Evolutionary conservation across 768 basidiomycete species (phyloP).

Genomic region (Collybia nuda): DNA sequence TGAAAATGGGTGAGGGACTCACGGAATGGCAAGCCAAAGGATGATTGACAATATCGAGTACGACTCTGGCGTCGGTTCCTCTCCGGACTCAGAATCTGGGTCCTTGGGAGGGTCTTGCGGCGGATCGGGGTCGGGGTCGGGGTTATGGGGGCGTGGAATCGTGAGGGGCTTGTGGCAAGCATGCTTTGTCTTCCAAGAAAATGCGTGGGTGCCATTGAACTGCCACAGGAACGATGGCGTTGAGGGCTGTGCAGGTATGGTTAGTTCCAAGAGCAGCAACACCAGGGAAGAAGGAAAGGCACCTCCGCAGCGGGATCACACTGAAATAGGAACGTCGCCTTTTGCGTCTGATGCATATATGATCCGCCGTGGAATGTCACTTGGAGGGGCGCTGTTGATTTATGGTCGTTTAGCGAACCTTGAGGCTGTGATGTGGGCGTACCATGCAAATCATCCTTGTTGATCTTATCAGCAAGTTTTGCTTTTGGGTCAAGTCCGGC

Average conservation of each 20-base stretch:
- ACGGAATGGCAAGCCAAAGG: neutral
- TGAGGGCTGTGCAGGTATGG: constrained; percentile 1
- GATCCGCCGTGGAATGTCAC: constrained; percentile 28
- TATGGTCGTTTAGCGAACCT: neutral
- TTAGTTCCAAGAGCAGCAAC: neutral
- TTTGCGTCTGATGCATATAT: constrained; percentile 26
- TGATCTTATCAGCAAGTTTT: constrained; percentile 11
- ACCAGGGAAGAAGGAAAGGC: neutral
- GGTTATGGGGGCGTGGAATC: neutral
- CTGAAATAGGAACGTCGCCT: constrained; percentile 26
- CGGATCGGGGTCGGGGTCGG: constrained; percentile 12
- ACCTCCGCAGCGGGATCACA: constrained; percentile 23
- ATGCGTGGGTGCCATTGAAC: constrained; percentile 25
- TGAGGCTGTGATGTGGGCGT: neutral
- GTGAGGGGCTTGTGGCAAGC: constrained; percentile 19
- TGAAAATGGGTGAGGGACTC: neutral
- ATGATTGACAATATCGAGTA: neutral
- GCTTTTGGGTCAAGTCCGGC: constrained; percentile 18
- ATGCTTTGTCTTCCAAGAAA: constrained; percentile 22
- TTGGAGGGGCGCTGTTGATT: constrained; percentile 21
- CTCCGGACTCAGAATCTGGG: constrained; percentile 6
- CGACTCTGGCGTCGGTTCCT: neutral
- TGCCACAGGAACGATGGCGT: constrained; percentile 16
- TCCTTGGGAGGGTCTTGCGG: constrained; percentile 17
- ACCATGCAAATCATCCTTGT: constrained; percentile 15